These are phyloP conservation scores for Harrya chromipes DNA, from an alignment of 768 basidiomycete genomes.

Conservation along the genomic window DNA sequence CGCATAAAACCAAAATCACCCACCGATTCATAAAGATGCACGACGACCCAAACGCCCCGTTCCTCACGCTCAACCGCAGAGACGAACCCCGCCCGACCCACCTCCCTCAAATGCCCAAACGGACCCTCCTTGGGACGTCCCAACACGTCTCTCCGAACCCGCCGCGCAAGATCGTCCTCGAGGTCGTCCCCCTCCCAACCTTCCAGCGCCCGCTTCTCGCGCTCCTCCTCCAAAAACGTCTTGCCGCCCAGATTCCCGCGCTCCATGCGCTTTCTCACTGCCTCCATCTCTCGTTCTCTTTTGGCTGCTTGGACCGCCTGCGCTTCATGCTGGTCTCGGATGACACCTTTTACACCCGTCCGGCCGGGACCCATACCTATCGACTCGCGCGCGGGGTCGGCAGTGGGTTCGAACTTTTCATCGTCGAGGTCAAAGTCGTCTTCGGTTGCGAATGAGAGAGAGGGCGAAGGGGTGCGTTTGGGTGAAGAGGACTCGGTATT, in stretches of 20 bases:
- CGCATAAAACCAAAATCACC: conserved; percentile 23
- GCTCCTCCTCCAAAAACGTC: conserved; percentile 76
- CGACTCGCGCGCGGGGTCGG: conserved; percentile 40
- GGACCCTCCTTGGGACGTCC: conserved; percentile 50
- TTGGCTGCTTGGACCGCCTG: conserved; percentile 50
- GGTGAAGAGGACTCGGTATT: conserved; percentile 59
- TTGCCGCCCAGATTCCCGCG: conserved; percentile 61
- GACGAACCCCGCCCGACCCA: conserved; percentile 70
- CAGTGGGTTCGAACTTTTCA: conserved; percentile 45
- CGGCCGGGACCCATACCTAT: conserved; percentile 86
- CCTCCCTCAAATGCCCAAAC: conserved; percentile 81
- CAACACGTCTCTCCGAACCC: conserved; percentile 38
- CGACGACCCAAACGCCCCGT: conserved; percentile 71
- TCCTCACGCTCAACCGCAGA: conserved; percentile 73
- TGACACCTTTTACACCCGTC: conserved; percentile 87
- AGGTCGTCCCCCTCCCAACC: conserved; percentile 37
- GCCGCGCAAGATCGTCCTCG: conserved; percentile 15
- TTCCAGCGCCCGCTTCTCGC: conserved; percentile 48
- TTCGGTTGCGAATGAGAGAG: conserved; percentile 22
- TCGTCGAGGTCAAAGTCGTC: conserved; percentile 42
- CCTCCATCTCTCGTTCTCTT: conserved; percentile 49
- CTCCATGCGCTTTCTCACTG: conserved; percentile 57
- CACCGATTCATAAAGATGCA: conserved; percentile 83
- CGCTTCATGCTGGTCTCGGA: conserved; percentile 77
- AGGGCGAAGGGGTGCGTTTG: conserved; percentile 56